Base-by-base conservation (phyloP, 306 rosid species). In the Clitoria ternatea region DNA sequence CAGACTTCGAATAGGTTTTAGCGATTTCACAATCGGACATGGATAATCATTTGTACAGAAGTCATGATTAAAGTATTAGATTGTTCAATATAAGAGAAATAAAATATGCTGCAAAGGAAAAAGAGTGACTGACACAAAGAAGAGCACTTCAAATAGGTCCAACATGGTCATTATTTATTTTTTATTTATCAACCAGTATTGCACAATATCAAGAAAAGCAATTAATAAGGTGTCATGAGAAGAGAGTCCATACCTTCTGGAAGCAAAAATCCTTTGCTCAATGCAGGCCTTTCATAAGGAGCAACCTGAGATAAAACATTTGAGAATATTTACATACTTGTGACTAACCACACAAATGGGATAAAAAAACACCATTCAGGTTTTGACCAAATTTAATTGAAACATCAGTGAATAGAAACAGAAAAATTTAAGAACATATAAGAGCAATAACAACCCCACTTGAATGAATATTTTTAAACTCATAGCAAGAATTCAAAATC, bases 211-310 rank as follows among this genome's bases (percentile, higher is more conserved):
- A 52, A 65, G 50, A 76, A 42, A 50, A 32, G 17, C 55, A 20
- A 40, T 20, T 26, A 36, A 71, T n/a, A 12, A 70, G 45, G 57
- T 24, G 32, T 4, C 67, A 61, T 59, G 59, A 67, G 30, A n/a
- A n/a, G 66, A 79, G 45, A 70, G 57, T 45, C 1, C 71, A 59
- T 81, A 94, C 97, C 97, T 86, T 91, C 96, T 29, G 99, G 99
- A 72, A 94, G 96, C 81, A 94, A 83, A 82, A 67, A 91, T 23
- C 99, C 99, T 82, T 94, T 94, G 87, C 99, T 91, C 80, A 94
- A 85, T 57, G 97, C 99, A 66, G 99, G 99, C 72, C 99, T 94
- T 88, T 94, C 99, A 70, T 94, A 94, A 63, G 99, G 99, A 2
- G 96, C 84, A 63, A 91, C 96, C 99, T 94, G 89, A 83, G 82